A percentile compares a stretch with the other conserved stretches of the same genome.
Evolutionary conservation across 331 rosid genomes (phyloP).

Genomic region (Saraca asoca): DNA sequence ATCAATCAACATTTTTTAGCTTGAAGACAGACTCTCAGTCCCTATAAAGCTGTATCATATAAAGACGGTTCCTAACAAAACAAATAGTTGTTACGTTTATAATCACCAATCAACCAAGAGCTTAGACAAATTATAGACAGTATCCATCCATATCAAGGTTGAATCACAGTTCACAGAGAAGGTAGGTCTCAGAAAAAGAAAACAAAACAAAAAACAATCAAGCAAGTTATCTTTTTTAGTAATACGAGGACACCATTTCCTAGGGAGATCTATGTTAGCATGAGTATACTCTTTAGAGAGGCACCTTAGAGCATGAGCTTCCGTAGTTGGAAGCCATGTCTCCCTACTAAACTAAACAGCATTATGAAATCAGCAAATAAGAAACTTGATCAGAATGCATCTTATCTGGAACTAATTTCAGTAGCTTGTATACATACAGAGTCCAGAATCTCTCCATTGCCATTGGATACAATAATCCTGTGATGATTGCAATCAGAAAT

Average conservation of each 20-base stretch:
- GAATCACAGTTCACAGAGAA: too few relatives aligned
- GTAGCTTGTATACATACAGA: slow-evolving; percentile 58
- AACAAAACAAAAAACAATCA: too few relatives aligned
- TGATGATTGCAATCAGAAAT: slow-evolving; percentile 92
- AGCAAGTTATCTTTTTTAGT: neutral
- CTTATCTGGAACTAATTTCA: neutral
- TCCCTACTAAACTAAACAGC: slow-evolving; percentile 1
- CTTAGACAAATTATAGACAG: neutral
- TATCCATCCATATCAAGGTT: neutral
- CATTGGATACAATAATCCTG: slow-evolving; percentile 69
- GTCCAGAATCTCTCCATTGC: slow-evolving; percentile 71
- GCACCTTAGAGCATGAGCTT: neutral
- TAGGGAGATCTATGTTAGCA: neutral
- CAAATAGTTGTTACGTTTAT: too few relatives aligned
- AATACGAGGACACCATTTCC: too few relatives aligned
- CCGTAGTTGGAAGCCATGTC: slow-evolving; percentile 10
- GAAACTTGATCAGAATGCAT: too few relatives aligned
- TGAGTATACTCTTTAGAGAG: neutral
- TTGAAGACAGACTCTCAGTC: too few relatives aligned
- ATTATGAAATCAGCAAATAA: slow-evolving; percentile 16
- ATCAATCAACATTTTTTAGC: too few relatives aligned
- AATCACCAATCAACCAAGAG: neutral
- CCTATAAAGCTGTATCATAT: too few relatives aligned
- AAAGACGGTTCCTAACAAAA: too few relatives aligned
- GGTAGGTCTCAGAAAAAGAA: neutral